Conservation (phyloP, 768 basidiomycete species). For the Podaxis mareebaensis region DNA sequence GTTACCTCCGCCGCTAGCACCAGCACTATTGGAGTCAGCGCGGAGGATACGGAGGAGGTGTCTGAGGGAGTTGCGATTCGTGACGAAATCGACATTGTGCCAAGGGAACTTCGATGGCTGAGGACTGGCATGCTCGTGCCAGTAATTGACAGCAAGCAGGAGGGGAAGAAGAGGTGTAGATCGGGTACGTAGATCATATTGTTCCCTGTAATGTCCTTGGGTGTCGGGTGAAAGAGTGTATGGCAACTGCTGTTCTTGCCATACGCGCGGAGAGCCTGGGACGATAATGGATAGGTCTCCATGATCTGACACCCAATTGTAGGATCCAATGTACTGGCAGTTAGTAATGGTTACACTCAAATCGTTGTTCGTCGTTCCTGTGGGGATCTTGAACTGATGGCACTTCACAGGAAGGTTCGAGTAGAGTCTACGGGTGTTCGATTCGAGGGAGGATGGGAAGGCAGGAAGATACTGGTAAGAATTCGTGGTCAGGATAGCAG, state of each 20-base stretch:
- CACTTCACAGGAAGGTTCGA: conserved; percentile 8
- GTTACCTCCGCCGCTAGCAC: conserved; percentile 23
- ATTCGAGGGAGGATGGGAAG: not conserved
- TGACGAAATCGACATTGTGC: conserved; percentile 42
- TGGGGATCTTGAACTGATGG: conserved; percentile 1
- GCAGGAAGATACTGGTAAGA: not conserved
- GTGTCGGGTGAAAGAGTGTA: not conserved
- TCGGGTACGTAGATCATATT: conserved; percentile 13
- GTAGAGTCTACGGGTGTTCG: not conserved
- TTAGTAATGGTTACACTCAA: conserved; percentile 36
- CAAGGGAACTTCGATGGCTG: conserved; percentile 27
- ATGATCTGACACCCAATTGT: conserved; percentile 49
- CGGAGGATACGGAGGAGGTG: conserved; percentile 56
- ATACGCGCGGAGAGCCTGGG: conserved; percentile 33
- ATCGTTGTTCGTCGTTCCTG: not conserved
- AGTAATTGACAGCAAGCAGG: conserved; percentile 16
- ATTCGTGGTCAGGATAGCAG: not conserved
- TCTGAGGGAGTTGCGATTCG: conserved; percentile 59
- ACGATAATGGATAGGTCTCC: conserved; percentile 51
- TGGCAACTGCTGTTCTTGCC: conserved; percentile 11
- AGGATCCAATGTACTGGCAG: conserved; percentile 47
- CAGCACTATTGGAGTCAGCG: conserved; percentile 12
- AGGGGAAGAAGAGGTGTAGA: conserved; percentile 13
- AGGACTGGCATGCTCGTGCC: conserved; percentile 1
- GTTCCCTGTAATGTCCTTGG: conserved; percentile 9